Evolutionary conservation across 176 grass and related monocot genomes (phyloP), one percentile per base, ranked within the genome.

Genomic region (Oryza meridionalis): DNA sequence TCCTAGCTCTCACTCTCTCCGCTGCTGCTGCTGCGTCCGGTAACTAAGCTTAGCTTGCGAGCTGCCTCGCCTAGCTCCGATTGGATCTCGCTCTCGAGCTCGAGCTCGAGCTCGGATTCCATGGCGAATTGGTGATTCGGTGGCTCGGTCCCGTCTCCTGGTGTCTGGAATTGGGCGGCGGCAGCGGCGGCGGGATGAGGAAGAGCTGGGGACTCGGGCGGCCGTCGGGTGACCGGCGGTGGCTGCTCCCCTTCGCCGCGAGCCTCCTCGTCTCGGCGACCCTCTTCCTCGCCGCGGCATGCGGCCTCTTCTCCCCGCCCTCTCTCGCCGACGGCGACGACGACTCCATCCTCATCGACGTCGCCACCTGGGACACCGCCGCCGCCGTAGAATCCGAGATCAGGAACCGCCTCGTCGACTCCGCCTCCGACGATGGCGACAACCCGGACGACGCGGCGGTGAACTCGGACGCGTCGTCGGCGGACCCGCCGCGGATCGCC

Each of bases 181-280:
- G 32, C 32, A 15, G 50, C 16, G 21, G 44, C 16, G 81, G 4
- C 58, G 75, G 29, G 21, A 98, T 98, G 96, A 88, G 93, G 85
- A 98, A 98, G 86, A 90, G 67, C 46, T 87, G 80, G 69, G 85
- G 86, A 15, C 55, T 90, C 49, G 68, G 69, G 37, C 90, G 96
- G 70, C 62, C 96, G 44, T 98, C 94, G 61, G 55, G 47, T 21
- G 93, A 98, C 85, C 89, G 91, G 65, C 72, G 93, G 26, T 98
- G 96, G 96, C 83, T 98, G 22, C 83, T 96, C 24, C 93, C 96
- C 14, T 98, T 98, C 75, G 33, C 94, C 11, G 89, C 89, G 9
- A 98, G 91, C 69, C 66, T 98, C 26, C 89, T 98, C 42, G 85
- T 96, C 9, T 92, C 87, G 22, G 63, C 79, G 33, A 89, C 89